Evolutionary conservation across 2,329 filamentous ascomycete genomes (phyloP).

Genomic region (Claviceps sp.): DNA sequence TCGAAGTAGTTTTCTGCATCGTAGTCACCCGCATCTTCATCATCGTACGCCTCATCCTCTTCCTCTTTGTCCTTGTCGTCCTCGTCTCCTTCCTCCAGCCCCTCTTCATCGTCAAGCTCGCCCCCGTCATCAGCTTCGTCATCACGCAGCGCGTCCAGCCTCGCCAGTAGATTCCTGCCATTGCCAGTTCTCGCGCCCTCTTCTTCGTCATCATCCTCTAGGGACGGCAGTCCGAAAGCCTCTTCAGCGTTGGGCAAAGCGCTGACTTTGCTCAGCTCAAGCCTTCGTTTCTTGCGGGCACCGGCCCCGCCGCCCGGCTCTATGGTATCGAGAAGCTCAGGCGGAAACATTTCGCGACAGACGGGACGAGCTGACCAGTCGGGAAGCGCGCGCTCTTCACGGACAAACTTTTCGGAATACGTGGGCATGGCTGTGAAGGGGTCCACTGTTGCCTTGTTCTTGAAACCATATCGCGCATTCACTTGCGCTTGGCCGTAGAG

Average conservation of each 20-base stretch:
- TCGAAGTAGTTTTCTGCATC: conserved; percentile 49
- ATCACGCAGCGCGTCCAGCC: conserved; percentile 32
- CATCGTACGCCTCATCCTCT: conserved; percentile 38
- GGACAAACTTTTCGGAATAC: conserved; percentile 41
- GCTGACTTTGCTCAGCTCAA: conserved; percentile 33
- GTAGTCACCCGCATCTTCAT: conserved; percentile 47
- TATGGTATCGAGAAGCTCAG: conserved; percentile 41
- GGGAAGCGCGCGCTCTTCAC: conserved; percentile 37
- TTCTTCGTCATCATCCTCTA: conserved; percentile 16
- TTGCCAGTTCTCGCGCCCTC: conserved; percentile 15
- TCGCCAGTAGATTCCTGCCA: conserved; percentile 27
- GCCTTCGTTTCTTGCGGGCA: conserved; percentile 27
- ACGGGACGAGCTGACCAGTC: conserved; percentile 38
- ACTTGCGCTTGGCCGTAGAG: conserved; percentile 44
- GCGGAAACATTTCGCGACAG: conserved; percentile 39
- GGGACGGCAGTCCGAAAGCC: conserved; percentile 27
- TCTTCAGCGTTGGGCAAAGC: conserved; percentile 37
- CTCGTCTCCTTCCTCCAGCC: conserved; percentile 29
- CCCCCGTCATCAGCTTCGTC: conserved; percentile 36
- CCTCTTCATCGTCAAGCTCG: conserved; percentile 38
- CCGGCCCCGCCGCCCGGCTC: conserved; percentile 28
- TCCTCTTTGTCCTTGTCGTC: conserved; percentile 32
- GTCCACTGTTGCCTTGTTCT: conserved; percentile 41
- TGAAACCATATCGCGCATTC: conserved; percentile 41
- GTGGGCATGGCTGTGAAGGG: conserved; percentile 46